A percentile compares a stretch with the other conserved stretches of the same genome.
Conservation (phyloP, 495 filamentous ascomycete species). For the Terfezia claveryi region DNA sequence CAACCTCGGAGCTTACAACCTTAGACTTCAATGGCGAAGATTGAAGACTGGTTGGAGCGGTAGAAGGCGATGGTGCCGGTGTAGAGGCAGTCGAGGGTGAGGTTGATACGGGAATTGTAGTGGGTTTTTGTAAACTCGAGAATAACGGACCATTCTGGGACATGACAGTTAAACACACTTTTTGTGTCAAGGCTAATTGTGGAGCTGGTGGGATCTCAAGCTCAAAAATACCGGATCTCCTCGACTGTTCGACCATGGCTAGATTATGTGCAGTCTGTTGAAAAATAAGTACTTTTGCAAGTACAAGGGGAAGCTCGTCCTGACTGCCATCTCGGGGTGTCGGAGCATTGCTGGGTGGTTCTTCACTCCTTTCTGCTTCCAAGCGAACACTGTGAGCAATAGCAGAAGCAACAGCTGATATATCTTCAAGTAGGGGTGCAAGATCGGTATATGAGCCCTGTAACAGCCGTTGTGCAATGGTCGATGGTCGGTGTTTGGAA, state of each 20-base stretch:
- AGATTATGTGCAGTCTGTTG: conserved; percentile 10
- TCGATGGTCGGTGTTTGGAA: conserved; percentile 10
- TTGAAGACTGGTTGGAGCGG: conserved; percentile 8
- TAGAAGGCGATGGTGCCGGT: conserved; percentile 4
- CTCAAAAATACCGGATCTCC: conserved; percentile 11
- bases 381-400: background rate
- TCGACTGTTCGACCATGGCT: conserved; percentile 9
- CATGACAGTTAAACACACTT: conserved; percentile 19
- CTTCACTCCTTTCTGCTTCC: background rate
- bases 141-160: conserved; percentile 14
- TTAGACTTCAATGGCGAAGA: background rate
- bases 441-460: conserved; percentile 7
- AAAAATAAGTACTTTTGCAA: conserved; percentile 11
- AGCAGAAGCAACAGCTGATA: conserved; percentile 9
- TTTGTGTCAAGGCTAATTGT: background rate
- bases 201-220: conserved; percentile 5
- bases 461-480: conserved; percentile 9
- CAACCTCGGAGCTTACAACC: background rate
- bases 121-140: conserved; percentile 15
- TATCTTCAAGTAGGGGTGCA: conserved; percentile 9
- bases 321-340: background rate
- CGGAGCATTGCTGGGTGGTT: conserved; percentile 1
- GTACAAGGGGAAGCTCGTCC: conserved; percentile 5
- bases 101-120: conserved; percentile 6
- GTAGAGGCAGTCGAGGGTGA: conserved; percentile 11